Evolutionary conservation across 2,329 filamentous ascomycete genomes (phyloP).

Genomic region (Claviceps purpurea): DNA sequence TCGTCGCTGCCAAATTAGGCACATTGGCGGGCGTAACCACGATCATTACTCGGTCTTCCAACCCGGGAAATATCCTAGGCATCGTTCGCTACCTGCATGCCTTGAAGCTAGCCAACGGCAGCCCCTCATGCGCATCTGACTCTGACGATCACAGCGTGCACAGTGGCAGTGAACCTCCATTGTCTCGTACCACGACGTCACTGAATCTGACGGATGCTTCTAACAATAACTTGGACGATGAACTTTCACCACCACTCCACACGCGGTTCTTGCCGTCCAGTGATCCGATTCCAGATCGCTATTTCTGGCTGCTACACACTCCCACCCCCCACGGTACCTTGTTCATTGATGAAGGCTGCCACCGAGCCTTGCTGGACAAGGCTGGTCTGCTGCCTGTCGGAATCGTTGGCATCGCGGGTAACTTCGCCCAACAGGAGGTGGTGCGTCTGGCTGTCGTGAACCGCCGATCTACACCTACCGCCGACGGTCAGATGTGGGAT

Average conservation of each 20-base stretch:
- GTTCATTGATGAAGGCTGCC: constrained; percentile 85
- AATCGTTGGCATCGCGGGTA: constrained; percentile 78
- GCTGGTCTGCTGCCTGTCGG: constrained; percentile 81
- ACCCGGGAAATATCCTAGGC: constrained; percentile 76
- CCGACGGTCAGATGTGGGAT: constrained; percentile 34
- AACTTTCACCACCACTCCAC: constrained; percentile 46
- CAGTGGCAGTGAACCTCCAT: constrained; percentile 9
- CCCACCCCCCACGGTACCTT: constrained; percentile 80
- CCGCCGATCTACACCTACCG: constrained; percentile 28
- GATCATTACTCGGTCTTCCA: constrained; percentile 87
- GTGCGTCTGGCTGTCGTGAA: constrained; percentile 76
- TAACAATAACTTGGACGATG: constrained; percentile 10
- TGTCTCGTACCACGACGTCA: constrained; percentile 30
- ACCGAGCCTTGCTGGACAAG: constrained; percentile 66
- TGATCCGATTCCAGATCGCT: constrained; percentile 78
- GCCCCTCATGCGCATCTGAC: constrained; percentile 3
- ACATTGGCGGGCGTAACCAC: constrained; percentile 93
- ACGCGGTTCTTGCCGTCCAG: constrained; percentile 82
- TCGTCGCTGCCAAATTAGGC: constrained; percentile 80
- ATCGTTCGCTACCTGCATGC: constrained; percentile 71
- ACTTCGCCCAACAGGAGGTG: constrained; percentile 84
- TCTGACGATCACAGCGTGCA: constrained; percentile 11
- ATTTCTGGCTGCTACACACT: constrained; percentile 95
- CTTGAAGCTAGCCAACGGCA: constrained; percentile 6
- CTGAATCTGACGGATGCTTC: constrained; percentile 19